Evolutionary conservation across 2,329 filamentous ascomycete species (phyloP), one percentile per base, ranked within the genome.

Genomic region (Trichophyton simii): DNA sequence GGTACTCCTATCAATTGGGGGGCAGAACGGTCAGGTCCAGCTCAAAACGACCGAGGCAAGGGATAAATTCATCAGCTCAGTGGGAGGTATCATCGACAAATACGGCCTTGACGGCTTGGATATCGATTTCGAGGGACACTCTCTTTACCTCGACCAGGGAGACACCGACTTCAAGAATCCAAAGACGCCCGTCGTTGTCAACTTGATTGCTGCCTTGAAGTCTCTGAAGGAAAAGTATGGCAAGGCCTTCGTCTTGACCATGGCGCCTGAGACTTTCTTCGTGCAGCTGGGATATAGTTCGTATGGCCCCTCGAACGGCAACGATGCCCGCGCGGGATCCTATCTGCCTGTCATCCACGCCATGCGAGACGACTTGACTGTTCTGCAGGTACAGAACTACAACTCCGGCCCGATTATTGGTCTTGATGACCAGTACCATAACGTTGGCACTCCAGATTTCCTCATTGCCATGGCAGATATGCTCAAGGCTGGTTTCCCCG

Each of bases 341-440:
- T 60, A 60, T 38, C 59, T 60, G 15, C 59, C 59, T 46, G 59
- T 60, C n/a, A 60, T 60, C 59, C 59, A 60, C 31, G 59, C 59
- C 44, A 38, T 52, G 44, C 59, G 59, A 18, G 48, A 60, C 34
- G 42, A 52, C 59, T 46, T 60, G 41, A 41, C 25, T 7, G 46
- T 60, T 46, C 59, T 60, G 44, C 59, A 60, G 59, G 59, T 60
- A 9, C 59, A 60, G 59, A 60, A 60, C 48, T 60, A 60, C 59
- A 60, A 60, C 59, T 60, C 59, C 6, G 59, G 59, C 46, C 59
- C 59, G n/a, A 60, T 60, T 7, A 60, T 34, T 13, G 59, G 59
- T 44, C 59, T 60, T 11, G 59, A 60, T 18, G 28, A 60, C 46
- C 59, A 60, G 46, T 60, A 54, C 7, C 59, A 60, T 18, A 34